Evolutionary conservation across 768 basidiomycete species (phyloP).

Genomic region (Coprinopsis marcescibilis): DNA sequence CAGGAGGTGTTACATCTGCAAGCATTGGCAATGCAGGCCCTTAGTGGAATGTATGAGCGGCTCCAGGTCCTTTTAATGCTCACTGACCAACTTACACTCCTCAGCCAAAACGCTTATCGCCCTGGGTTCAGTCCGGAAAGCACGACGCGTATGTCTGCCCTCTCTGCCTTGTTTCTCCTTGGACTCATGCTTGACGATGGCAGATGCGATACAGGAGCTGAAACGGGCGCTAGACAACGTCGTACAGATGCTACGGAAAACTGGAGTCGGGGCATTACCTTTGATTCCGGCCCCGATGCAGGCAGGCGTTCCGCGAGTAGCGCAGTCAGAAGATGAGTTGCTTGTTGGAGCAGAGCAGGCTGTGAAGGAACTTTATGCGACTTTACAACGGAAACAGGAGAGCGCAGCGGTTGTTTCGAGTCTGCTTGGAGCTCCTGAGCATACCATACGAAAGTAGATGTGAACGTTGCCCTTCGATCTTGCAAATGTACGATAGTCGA

Average conservation of each 20-base stretch:
- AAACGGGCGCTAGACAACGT: slow-evolving; percentile 44
- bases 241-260: slow-evolving; percentile 44
- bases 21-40: slow-evolving; percentile 39
- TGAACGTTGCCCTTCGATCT: too few species aligned
- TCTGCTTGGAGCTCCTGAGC: slow-evolving; percentile 15
- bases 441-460: too few species aligned
- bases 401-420: slow-evolving; percentile 48
- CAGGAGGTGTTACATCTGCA: slow-evolving; percentile 47
- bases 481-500: too few species aligned
- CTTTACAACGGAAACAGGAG: slow-evolving; percentile 48
- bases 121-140: slow-evolving; percentile 46
- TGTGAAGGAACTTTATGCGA: slow-evolving; percentile 44
- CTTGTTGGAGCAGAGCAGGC: slow-evolving; percentile 34
- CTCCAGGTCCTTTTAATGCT: neutral
- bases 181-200: neutral
- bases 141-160: slow-evolving; percentile 40
- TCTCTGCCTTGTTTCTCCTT: neutral
- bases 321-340: slow-evolving; percentile 42
- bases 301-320: neutral
- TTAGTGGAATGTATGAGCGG: slow-evolving; percentile 53
- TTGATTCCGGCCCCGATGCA: slow-evolving; percentile 21
- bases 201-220: slow-evolving; percentile 47
- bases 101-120: slow-evolving; percentile 59
- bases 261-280: slow-evolving; percentile 65
- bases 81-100: neutral